A percentile compares a stretch with the other conserved stretches of the same genome.
Conservation (phyloP, 129 eudicot genomes). For the Ambrosia artemisiifolia region DNA sequence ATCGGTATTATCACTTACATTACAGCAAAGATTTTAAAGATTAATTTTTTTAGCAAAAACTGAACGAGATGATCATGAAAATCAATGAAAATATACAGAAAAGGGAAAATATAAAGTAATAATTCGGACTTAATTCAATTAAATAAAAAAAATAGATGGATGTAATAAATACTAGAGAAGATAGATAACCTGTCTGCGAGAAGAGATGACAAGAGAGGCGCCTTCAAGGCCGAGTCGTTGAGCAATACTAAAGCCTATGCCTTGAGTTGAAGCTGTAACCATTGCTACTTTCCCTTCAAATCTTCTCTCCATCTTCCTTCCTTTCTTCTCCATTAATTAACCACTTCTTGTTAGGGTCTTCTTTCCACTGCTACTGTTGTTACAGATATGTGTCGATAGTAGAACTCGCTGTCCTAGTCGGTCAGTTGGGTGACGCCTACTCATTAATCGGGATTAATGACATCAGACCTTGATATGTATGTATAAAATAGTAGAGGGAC, state of each 20-base stretch:
- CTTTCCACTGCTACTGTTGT: too few species aligned
- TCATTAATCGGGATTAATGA: too few species aligned
- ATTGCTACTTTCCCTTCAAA: conserved; percentile 64
- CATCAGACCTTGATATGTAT: too few species aligned
- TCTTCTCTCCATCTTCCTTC: conserved; percentile 51
- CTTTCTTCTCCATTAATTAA: neutral
- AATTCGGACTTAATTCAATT: neutral
- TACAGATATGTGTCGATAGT: too few species aligned
- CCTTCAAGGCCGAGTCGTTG: conserved; percentile 31
- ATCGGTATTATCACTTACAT: too few species aligned
- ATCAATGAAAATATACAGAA: neutral
- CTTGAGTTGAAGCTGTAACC: conserved; percentile 38
- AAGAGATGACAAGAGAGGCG: conserved; percentile 34
- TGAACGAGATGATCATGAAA: neutral
- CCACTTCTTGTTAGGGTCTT: too few species aligned
- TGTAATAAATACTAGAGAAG: too few species aligned
- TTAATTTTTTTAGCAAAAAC: neutral
- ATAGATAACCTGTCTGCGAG: conserved; percentile 31
- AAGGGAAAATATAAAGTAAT: neutral
- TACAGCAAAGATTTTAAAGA: too few species aligned
- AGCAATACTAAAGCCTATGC: conserved; percentile 31
- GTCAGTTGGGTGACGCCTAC: too few species aligned
- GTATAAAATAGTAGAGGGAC: too few species aligned
- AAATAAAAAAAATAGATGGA: neutral
- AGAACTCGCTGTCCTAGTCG: too few species aligned